These are phyloP conservation scores for Phoma herbarum DNA, from an alignment of 2,329 filamentous ascomycete species.

Conservation along the genomic window DNA sequence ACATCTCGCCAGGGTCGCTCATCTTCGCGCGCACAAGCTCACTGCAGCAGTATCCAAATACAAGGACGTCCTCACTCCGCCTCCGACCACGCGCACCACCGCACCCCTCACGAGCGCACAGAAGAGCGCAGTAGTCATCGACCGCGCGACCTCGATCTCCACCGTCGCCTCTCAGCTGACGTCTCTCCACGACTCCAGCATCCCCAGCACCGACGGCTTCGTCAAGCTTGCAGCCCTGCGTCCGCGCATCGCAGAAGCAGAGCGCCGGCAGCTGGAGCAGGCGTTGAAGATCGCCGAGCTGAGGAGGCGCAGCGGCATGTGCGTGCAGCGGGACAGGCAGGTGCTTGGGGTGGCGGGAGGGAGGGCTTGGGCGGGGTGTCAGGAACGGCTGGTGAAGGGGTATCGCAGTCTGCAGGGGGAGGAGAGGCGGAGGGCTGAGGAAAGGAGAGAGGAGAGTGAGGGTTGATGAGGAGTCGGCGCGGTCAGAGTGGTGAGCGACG, in stretches of 20 bases:
- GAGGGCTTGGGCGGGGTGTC: constrained; percentile 74
- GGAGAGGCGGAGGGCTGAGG: constrained; percentile 66
- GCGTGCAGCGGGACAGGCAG: constrained; percentile 73
- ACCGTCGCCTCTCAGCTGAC: constrained; percentile 55
- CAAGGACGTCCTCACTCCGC: constrained; percentile 50
- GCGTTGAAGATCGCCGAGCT: constrained; percentile 69
- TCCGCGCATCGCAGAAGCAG: constrained; percentile 69
- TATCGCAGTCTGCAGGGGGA: constrained; percentile 72
- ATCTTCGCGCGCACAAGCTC: constrained; percentile 16
- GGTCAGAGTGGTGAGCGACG: constrained; percentile 34
- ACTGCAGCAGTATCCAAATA: constrained; percentile 50
- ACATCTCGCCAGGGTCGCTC: background rate
- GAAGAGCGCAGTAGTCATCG: constrained; percentile 53
- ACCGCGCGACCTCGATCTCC: constrained; percentile 55
- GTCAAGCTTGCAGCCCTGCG: constrained; percentile 66
- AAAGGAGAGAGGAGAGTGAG: constrained; percentile 25
- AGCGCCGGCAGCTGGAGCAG: constrained; percentile 69
- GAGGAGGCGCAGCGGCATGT: constrained; percentile 67
- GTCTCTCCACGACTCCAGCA: constrained; percentile 54
- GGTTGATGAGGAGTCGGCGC: constrained; percentile 56
- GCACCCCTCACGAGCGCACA: constrained; percentile 34
- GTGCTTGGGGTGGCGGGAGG: constrained; percentile 73
- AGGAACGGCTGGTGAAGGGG: constrained; percentile 70
- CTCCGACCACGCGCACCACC: constrained; percentile 27
- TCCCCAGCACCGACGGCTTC: constrained; percentile 55